Evolutionary conservation across 352 stramenopile genomes (phyloP).

Genomic region (Phytopythium delawarense): DNA sequence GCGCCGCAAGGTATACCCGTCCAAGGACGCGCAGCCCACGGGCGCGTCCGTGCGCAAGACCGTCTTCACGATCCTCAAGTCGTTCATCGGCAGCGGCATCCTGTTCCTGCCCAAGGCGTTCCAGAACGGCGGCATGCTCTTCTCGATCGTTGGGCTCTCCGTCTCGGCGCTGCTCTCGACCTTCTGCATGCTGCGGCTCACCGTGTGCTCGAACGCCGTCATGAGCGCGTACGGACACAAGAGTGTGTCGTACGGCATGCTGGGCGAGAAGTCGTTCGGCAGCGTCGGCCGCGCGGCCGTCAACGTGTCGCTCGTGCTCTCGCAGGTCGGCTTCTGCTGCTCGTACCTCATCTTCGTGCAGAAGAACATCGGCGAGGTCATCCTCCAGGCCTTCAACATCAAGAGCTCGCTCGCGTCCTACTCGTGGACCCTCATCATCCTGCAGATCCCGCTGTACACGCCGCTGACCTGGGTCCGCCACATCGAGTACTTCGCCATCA

Average conservation of each 20-base stretch:
- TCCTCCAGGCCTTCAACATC: constrained; percentile 44
- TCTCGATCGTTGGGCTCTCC: constrained; percentile 45
- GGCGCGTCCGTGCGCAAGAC: constrained; percentile 47
- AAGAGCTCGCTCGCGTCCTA: constrained; percentile 38
- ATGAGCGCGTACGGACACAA: constrained; percentile 15
- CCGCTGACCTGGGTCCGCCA: constrained; percentile 63
- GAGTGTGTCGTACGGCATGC: constrained; percentile 51
- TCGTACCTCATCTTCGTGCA: constrained; percentile 77
- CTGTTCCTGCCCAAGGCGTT: constrained; percentile 68
- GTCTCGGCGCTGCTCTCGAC: constrained; percentile 43
- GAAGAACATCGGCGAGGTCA: constrained; percentile 60
- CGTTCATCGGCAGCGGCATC: constrained; percentile 67
- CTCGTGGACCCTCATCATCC: constrained; percentile 49
- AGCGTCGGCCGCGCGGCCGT: constrained; percentile 42
- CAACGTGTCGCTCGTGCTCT: constrained; percentile 68
- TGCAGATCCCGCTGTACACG: constrained; percentile 67
- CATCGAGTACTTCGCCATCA: constrained; percentile 75
- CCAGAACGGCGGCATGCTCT: constrained; percentile 64
- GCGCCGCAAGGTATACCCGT: constrained; percentile 8
- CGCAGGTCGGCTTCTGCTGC: constrained; percentile 67
- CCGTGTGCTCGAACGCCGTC: constrained; percentile 43
- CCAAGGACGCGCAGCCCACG: constrained; percentile 12
- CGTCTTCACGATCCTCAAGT: constrained; percentile 69
- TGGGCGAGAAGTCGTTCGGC: constrained; percentile 56
- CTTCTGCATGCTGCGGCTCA: constrained; percentile 61